Conservation (phyloP, 2,329 filamentous ascomycete genomes). For the Fusarium sp. region DNA sequence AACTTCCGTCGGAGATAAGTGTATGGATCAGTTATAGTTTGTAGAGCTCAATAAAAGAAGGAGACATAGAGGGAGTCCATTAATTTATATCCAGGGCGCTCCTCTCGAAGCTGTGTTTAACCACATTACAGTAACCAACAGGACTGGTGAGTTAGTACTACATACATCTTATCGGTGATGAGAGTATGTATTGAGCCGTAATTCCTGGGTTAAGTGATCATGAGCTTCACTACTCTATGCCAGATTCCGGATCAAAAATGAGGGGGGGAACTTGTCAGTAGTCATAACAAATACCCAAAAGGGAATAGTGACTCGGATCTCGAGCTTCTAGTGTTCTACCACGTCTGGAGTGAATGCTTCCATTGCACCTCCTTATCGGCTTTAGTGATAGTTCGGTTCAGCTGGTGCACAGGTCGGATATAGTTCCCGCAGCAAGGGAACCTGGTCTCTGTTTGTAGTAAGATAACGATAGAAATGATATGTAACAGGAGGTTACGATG, state of each 20-base stretch:
- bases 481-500: neutral
- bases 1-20: neutral
- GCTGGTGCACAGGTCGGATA: constrained; percentile 25
- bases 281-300: neutral
- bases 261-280: neutral
- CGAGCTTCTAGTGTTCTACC: neutral
- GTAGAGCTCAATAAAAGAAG: neutral
- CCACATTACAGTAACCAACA: neutral
- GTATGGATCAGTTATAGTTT: neutral
- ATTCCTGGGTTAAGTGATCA: neutral
- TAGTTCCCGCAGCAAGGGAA: constrained; percentile 17
- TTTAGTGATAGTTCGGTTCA: constrained; percentile 1
- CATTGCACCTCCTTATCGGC: neutral
- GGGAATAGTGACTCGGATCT: neutral
- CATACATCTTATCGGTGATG: neutral
- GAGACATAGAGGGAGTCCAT: neutral
- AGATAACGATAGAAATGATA: neutral
- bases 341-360: neutral
- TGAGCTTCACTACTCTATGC: neutral
- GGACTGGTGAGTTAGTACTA: neutral
- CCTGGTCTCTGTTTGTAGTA: neutral
- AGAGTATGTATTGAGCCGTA: neutral
- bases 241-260: neutral
- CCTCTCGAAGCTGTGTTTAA: no score
- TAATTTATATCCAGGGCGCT: constrained; percentile 3